Evolutionary conservation across 208 protist species (phyloP), one percentile per base, ranked within the genome.

Genomic region (Wallacemonas sp.): DNA sequence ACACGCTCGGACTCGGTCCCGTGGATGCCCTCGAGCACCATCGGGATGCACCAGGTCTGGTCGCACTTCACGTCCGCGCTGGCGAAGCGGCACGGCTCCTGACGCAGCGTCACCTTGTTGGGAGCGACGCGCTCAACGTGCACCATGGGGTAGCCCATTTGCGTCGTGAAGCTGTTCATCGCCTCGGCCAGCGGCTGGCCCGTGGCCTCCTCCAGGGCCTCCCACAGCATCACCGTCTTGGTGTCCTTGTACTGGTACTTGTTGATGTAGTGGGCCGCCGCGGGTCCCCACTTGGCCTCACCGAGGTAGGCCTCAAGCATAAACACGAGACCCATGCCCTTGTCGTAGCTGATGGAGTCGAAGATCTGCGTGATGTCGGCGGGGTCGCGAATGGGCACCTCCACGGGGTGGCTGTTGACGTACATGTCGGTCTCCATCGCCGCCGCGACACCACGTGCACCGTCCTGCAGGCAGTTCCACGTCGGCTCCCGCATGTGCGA

Each of bases 341-440:
- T 99, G 61, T 90, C 67, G 74, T 99, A 99, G 60, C 92, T 97
- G 68, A 99, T 99, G 16, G 72, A 72, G 77, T 99, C 98, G 72
- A 99, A 99, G 62, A 99, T 98, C 67, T 99, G 94, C 19, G 97
- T 93, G 48, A 99, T 97, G 43, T 98, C 81, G 12, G 78, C 73
- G 0, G 97, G 81, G 41, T 97, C 84, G 27, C 38, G 38, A 44
- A 99, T 97, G 26, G 82, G 85, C 8, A 99, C 97, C 72, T 99
- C 91, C 38, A 99, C 97, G 6, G 98, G 96, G 81, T 99, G 98
- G 49, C 95, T 97, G 67, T 90, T 78, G 17, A 87, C 85, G 24
- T 96, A 86, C 62, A 79, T 87, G 85, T 99, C 98, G 8, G 96
- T 80, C 23, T 87, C 68, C 32, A 98, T 70, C 17, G 94, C 95